These are phyloP conservation scores for Colletotrichum viniferum DNA, from an alignment of 2,329 filamentous ascomycete species.

Conservation along the genomic window DNA sequence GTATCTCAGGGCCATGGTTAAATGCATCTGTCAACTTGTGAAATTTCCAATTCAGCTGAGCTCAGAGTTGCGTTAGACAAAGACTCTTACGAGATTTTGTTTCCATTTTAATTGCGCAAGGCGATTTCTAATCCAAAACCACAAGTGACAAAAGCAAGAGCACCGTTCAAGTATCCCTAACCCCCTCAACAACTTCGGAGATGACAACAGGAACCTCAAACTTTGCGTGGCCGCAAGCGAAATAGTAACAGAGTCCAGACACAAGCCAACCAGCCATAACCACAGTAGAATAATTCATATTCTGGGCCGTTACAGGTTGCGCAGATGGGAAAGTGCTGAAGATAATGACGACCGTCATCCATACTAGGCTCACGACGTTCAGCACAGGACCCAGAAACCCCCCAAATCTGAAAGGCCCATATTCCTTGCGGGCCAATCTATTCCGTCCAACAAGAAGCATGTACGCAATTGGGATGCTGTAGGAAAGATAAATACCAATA, in stretches of 20 bases:
- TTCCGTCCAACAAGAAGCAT: slow-evolving; percentile 41
- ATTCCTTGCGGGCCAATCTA: slow-evolving; percentile 17
- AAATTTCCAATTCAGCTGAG: not conserved
- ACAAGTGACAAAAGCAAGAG: not conserved
- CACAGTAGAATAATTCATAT: slow-evolving; percentile 52
- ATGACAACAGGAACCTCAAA: slow-evolving; percentile 26
- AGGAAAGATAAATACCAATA: slow-evolving; percentile 47
- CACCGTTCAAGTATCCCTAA: not conserved
- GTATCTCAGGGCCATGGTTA: not conserved
- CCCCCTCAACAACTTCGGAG: slow-evolving; percentile 4
- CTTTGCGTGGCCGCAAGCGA: slow-evolving; percentile 24
- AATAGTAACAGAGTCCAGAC: slow-evolving; percentile 38
- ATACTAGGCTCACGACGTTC: slow-evolving; percentile 46
- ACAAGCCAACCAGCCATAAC: slow-evolving; percentile 44
- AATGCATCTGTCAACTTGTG: not conserved
- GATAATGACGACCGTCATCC: slow-evolving; percentile 47
- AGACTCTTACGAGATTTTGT: not conserved
- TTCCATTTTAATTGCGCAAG: not conserved
- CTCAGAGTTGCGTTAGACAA: not conserved
- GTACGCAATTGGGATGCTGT: slow-evolving; percentile 39
- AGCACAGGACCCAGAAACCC: slow-evolving; percentile 31
- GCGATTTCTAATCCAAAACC: not conserved
- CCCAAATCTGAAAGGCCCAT: slow-evolving; percentile 33
- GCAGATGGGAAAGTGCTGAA: slow-evolving; percentile 48
- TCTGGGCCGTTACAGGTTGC: slow-evolving; percentile 42